phyloP scores from a whole-genome alignment of 2,329 filamentous ascomycete genomes.

The Hymenoscyphus infarciens region DNA sequence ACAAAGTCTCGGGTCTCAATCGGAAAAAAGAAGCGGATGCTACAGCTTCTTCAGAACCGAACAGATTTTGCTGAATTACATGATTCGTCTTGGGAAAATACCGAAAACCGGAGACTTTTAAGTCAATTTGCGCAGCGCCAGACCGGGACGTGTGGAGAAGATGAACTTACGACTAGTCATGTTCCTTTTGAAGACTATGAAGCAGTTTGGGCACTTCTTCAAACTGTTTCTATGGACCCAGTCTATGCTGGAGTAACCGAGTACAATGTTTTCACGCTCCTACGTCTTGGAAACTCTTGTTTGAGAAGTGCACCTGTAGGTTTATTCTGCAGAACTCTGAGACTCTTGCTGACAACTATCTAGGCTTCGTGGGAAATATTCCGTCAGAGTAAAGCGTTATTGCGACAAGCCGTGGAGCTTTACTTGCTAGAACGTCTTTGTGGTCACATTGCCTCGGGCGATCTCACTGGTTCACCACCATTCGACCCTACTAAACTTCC shows the following conservation, averaged over 20 bases:
- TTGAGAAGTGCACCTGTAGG: constrained; percentile 18
- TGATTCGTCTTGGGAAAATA: constrained; percentile 18
- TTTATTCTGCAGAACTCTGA: not conserved
- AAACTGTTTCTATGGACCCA: constrained; percentile 23
- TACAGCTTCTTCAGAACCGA: constrained; percentile 16
- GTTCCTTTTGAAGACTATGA: constrained; percentile 21
- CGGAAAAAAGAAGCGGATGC: constrained; percentile 22
- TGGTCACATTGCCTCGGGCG: constrained; percentile 20
- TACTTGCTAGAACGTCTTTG: constrained; percentile 26
- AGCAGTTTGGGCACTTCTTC: constrained; percentile 22
- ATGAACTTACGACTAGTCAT: not conserved
- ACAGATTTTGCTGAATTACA: constrained; percentile 18
- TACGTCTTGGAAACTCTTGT: constrained; percentile 20
- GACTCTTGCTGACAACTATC: not conserved
- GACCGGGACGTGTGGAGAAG: not conserved
- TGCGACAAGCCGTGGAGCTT: constrained; percentile 27
- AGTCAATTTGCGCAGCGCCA: constrained; percentile 10
- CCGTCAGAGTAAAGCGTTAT: constrained; percentile 17
- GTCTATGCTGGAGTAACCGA: constrained; percentile 20
- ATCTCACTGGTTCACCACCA: constrained; percentile 17
- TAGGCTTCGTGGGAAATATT: constrained; percentile 25
- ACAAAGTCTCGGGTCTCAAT: constrained; percentile 22
- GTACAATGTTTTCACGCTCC: constrained; percentile 24
- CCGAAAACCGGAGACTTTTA: constrained; percentile 11
- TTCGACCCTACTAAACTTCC: constrained; percentile 17